phyloP scores from a whole-genome alignment of 306 rosid genomes.

The Calophaca sinica region DNA sequence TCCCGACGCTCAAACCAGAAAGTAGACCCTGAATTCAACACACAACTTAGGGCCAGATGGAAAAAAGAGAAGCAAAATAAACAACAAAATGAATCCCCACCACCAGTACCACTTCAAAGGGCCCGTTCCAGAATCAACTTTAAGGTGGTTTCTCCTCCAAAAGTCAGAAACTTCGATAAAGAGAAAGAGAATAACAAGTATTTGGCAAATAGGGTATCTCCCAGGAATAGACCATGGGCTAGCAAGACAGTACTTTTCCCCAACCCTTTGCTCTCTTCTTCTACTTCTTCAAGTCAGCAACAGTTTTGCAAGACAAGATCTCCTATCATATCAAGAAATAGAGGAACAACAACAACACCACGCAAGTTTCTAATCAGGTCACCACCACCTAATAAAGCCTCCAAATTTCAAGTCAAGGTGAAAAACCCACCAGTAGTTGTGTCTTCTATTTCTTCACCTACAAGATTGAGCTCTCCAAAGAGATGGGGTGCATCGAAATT shows the following conservation, averaged over 20 bases:
- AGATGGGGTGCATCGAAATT: not conserved
- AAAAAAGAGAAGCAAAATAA: constrained; percentile 81
- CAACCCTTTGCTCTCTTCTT: constrained; percentile 76
- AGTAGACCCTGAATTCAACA: constrained; percentile 53
- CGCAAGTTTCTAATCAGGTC: constrained; percentile 83
- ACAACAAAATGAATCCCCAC: constrained; percentile 56
- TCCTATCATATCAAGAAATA: constrained; percentile 69
- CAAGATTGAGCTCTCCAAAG: constrained; percentile 41
- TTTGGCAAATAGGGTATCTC: constrained; percentile 80
- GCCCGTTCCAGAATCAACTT: constrained; percentile 86
- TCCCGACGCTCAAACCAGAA: constrained; percentile 54
- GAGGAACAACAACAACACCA: constrained; percentile 61
- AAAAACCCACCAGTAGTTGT: constrained; percentile 59
- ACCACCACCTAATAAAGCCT: constrained; percentile 50
- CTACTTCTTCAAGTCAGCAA: constrained; percentile 54
- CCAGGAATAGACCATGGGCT: constrained; percentile 85
- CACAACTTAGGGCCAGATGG: constrained; percentile 73
- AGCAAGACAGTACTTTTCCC: constrained; percentile 87
- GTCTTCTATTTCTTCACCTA: constrained; percentile 54
- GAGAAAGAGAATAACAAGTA: constrained; percentile 54
- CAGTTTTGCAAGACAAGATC: constrained; percentile 77
- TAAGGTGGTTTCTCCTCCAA: constrained; percentile 84
- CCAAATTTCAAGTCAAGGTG: constrained; percentile 62
- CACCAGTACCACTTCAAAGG: constrained; percentile 55
- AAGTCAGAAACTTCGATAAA: constrained; percentile 62